These are phyloP conservation scores for Cercophora samala DNA, from an alignment of 495 filamentous ascomycete species.

Conservation along the genomic window DNA sequence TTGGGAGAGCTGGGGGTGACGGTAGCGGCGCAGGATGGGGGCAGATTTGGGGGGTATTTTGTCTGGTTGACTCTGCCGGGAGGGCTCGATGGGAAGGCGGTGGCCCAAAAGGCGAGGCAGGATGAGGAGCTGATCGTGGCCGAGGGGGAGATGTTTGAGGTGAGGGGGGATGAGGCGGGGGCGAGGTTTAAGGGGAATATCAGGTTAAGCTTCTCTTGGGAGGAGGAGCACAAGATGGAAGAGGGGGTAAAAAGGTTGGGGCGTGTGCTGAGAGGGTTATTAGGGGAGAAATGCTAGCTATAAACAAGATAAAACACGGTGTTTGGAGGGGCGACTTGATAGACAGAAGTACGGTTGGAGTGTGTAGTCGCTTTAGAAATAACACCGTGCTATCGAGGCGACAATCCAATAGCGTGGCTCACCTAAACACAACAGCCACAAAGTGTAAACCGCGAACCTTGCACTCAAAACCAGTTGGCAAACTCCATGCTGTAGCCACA, in stretches of 20 bases:
- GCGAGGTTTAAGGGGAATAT: constrained; percentile 53
- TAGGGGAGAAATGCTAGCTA: background rate
- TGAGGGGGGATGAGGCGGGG: constrained; percentile 52
- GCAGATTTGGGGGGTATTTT: constrained; percentile 71
- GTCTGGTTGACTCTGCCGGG: constrained; percentile 68
- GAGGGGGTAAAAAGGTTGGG: constrained; percentile 67
- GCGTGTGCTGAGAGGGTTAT: constrained; percentile 36
- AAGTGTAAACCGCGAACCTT: too few relatives aligned
- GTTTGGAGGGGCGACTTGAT: background rate
- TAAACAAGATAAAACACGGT: background rate
- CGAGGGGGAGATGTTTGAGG: constrained; percentile 63
- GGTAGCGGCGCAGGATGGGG: constrained; percentile 25
- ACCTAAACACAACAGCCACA: too few relatives aligned
- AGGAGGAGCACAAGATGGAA: constrained; percentile 60
- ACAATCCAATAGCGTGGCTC: too few relatives aligned
- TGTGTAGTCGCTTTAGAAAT: too few relatives aligned
- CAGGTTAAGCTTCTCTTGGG: constrained; percentile 74
- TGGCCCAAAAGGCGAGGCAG: constrained; percentile 51
- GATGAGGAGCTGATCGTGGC: constrained; percentile 63
- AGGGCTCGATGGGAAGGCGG: constrained; percentile 43
- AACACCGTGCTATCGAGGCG: background rate
- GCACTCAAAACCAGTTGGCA: too few relatives aligned
- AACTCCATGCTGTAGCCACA: too few relatives aligned
- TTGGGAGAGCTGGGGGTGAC: constrained; percentile 56
- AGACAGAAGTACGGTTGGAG: too few relatives aligned